Percentiles rank a stretch among this genome's conserved stretches.
Evolutionary conservation across 148 eudicot genomes (phyloP).

Genomic region (Rheum nobile): DNA sequence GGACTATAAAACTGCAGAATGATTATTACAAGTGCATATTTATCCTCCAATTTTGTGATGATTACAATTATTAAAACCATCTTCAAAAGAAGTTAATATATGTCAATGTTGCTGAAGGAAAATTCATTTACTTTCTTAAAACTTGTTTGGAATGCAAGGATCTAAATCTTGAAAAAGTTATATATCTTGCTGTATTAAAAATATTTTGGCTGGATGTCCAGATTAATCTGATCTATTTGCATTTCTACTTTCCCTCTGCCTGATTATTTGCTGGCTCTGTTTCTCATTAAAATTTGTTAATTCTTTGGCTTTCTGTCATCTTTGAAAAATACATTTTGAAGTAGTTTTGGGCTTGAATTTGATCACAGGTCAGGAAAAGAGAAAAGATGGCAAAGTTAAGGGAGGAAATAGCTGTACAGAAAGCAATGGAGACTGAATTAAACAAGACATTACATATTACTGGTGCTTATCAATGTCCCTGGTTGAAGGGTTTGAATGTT

Average conservation of each 20-base stretch:
- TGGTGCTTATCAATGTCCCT: conserved; percentile 22
- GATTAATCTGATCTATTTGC: neutral
- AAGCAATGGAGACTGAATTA: conserved; percentile 89
- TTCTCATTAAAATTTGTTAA: neutral
- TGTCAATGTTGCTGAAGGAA: neutral
- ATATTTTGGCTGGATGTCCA: neutral
- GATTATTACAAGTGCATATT: neutral
- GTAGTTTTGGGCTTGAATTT: neutral
- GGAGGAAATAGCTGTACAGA: conserved; percentile 91
- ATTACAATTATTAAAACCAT: neutral
- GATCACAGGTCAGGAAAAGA: conserved; percentile 63
- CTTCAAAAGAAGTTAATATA: too few relatives aligned
- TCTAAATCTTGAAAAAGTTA: neutral
- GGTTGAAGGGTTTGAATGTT: neutral
- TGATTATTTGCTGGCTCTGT: neutral
- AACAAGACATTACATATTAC: conserved; percentile 87
- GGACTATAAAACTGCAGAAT: neutral
- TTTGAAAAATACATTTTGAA: neutral
- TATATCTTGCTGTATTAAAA: neutral
- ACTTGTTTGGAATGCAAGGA: too few relatives aligned
- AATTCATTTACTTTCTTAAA: neutral
- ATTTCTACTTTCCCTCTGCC: neutral
- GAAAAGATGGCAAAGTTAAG: conserved; percentile 87
- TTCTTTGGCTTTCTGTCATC: neutral
- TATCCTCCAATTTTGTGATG: neutral